Base-by-base conservation (phyloP, 192 early-diverging fungal species). In the Coemansia sp. region DNA sequence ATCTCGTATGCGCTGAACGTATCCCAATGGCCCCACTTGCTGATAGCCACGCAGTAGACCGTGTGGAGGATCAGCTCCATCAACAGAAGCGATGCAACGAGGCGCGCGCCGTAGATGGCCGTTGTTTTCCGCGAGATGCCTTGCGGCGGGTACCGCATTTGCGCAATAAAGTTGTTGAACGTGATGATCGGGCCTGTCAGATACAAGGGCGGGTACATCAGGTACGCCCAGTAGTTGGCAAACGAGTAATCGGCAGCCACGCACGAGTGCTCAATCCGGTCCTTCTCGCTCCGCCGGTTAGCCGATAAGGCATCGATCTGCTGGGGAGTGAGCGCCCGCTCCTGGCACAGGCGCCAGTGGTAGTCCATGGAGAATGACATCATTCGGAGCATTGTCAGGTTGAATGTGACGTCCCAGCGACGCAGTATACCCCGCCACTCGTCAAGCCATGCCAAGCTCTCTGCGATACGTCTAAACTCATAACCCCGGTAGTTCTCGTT, bases 351-450 rank as follows among this genome's bases (percentile, higher is more conserved):
- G 2, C 73, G 72, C 95, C 94, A 97, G 69, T 96, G 93, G 64
- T 90, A 93, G 79, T 99, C 96, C 91, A 97, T 90, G 53, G 90
- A 86, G 71, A 91, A 99, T 5, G 94, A 95, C 23, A 99, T 84
- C 83, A 97, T 89, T 15, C 92, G 87, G 7, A 99, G 86, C 82
- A 93, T 89, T 3, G 84, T 85, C 57, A 97, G 89, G 69, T 97
- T 97, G 82, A 96, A 96, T 5, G 88, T 89, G 26, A 95, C 75
- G 64, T 91, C 84, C 96, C 96, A 99, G 35, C 95, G 86, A 12
- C 80, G 74, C 71, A 88, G 74, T 16, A 96, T 61, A 6, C 95
- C 96, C 8, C 70, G 77, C 65, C 86, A 81, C 9, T 60, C 34
- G 70, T 97, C 94, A 67, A 94, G 71, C 79, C 85, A 93, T 35